Conservation (phyloP, 805 yeast genomes). For the Candida jianshihensis region DNA sequence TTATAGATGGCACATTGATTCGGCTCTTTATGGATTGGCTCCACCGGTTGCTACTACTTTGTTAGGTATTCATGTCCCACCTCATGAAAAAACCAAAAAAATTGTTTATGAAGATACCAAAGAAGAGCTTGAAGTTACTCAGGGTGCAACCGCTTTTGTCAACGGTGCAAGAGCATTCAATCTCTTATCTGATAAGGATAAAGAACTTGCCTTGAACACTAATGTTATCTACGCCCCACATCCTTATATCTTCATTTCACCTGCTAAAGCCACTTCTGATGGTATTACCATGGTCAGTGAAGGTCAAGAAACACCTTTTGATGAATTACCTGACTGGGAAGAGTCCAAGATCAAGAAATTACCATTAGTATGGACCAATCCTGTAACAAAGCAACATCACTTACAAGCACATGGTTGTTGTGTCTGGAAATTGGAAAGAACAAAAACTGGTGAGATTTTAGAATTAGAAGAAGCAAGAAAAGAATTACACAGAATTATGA, state of each 20-base stretch:
- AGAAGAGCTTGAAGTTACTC: slow-evolving; percentile 59
- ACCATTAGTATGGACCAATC: slow-evolving; percentile 91
- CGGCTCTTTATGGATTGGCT: slow-evolving; percentile 77
- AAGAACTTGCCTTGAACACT: slow-evolving; percentile 68
- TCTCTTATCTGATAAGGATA: slow-evolving; percentile 57
- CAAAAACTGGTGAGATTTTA: slow-evolving; percentile 49
- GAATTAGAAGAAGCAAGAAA: slow-evolving; percentile 70
- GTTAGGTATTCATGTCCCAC: slow-evolving; percentile 77
- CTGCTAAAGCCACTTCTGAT: slow-evolving; percentile 76
- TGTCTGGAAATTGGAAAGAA: slow-evolving; percentile 52
- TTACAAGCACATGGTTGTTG: slow-evolving; percentile 88
- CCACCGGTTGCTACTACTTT: slow-evolving; percentile 86
- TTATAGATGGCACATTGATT: slow-evolving; percentile 92
- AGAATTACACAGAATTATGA: slow-evolving; percentile 66
- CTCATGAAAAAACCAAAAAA: slow-evolving; percentile 51
- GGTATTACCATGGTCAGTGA: slow-evolving; percentile 84
- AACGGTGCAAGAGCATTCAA: slow-evolving; percentile 79
- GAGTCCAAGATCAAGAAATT: slow-evolving; percentile 65
- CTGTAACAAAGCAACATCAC: slow-evolving; percentile 75
- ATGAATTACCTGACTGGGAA: slow-evolving; percentile 79
- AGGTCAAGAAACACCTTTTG: slow-evolving; percentile 59
- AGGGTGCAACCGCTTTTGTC: slow-evolving; percentile 87
- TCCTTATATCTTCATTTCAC: slow-evolving; percentile 79
- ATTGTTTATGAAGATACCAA: slow-evolving; percentile 62
- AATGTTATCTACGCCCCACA: slow-evolving; percentile 87